Evolutionary conservation across 2,329 filamentous ascomycete species (phyloP), one percentile per base, ranked within the genome.

Genomic region (Aureobasidium subglaciale): DNA sequence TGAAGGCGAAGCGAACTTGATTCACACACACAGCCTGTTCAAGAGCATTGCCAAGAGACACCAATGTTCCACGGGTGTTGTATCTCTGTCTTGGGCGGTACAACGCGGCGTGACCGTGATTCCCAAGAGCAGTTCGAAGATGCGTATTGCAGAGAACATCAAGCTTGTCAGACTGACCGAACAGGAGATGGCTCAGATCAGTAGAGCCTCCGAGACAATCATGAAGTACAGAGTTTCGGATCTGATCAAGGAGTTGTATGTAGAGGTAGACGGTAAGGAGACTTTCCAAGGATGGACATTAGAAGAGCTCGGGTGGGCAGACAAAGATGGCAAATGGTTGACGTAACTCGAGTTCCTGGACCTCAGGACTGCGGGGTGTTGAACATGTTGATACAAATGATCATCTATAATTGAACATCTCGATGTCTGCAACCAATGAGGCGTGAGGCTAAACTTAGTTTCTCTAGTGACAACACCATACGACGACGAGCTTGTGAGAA

Each of bases 51-150:
- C 48, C 10, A 53, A 53, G 48, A 25, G 27, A 18, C 34, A 38
- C n/a, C 27, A 22, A 11, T 40, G 32, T 27, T 53, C 48, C 13
- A 37, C 34, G n/a, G 34, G 34, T 16, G 34, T 37, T 5, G 34
- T 55, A n/a, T 42, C 38, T 8, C 15, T 55, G 10, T 55, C 50
- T 4, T 55, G 50, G 50, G 50, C 50, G 18, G 37, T 43, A 13
- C 50, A 55, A 25, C 20, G 50, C 15, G 50, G 50, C 6, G 30
- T 43, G 10, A 24, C 18, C 2, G 50, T 55, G 32, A 42, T 55
- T 24, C 50, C 50, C 6, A 55, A 55, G 16, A 43, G 37, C 37
- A 37, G 34, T 15, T 40, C 34, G 22, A 38, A 38, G 24, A 16
- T 20, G 15, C 32, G 48, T 16, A 53, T 53, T 16, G 48, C 37